These are phyloP conservation scores for Streptanthus diversifolius DNA, from an alignment of 345 rosid species.

Conservation along the genomic window DNA sequence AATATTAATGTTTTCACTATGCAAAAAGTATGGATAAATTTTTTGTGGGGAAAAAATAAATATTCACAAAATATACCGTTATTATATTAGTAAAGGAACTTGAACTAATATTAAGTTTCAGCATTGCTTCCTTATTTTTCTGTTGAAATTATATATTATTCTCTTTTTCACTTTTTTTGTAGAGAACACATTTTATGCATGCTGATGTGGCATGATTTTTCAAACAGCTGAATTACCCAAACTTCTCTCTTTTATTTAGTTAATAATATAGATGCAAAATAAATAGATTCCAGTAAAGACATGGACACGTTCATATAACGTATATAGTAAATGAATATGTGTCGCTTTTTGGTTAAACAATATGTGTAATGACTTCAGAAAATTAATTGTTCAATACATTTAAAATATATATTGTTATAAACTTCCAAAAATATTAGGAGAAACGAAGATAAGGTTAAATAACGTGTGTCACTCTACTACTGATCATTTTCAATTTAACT, in stretches of 20 bases:
- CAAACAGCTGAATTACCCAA: too few species aligned
- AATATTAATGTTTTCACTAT: not conserved
- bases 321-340: not conserved
- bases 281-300: not conserved
- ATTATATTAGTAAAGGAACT: not conserved
- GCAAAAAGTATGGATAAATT: not conserved
- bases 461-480: not conserved
- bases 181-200: too few species aligned
- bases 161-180: too few species aligned
- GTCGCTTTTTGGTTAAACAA: not conserved
- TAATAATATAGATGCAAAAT: too few species aligned
- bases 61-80: not conserved
- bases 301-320: not conserved
- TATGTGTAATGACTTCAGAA: not conserved
- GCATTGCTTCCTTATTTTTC: not conserved
- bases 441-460: not conserved
- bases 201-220: too few species aligned
- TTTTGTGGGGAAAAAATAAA: not conserved
- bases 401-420: not conserved
- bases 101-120: not conserved
- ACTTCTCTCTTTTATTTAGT: too few species aligned
- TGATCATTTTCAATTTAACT: not conserved
- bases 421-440: not conserved
- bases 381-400: not conserved
- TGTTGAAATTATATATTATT: too few species aligned